Evolutionary conservation across 108 stramenopile species (phyloP), one percentile per base, ranked within the genome.

Genomic region (Hondaea fermentalgiana): DNA sequence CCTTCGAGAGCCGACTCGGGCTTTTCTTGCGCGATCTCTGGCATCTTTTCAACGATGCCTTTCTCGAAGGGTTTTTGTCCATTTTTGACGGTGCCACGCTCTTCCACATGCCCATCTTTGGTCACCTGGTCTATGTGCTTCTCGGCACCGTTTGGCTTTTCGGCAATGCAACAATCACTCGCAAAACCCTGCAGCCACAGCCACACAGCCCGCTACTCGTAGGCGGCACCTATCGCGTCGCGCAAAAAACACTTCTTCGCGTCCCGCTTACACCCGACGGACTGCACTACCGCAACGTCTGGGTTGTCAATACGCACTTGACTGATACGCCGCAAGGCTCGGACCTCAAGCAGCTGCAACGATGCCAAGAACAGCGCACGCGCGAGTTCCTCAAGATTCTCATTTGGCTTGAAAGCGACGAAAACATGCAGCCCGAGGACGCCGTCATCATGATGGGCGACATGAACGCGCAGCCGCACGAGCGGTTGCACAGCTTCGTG

Each of bases 371-470:
- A 45, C 49, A 47, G 51, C 76, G 76, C 45, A 53, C 51, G n/a
- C 45, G 76, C 45, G 76, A 83, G 51, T 83, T 83, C 28, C 45
- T 53, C 45, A 8, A 23, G 10, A 83, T 83, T 4, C 49, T 83
- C 51, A 23, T 53, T 1, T 83, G 76, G 76, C 23, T 83, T 14
- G 45, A 47, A 17, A 53, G 25, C n/a, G 76, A 83, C 51, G 51
- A 53, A 12, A 83, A 83, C 25, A 53, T 83, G 76, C n/a, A 83
- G 28, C 49, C 45, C 25, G n/a, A 47, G 3, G 76, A 83, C 51
- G 45, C 76, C 25, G 76, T 83, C n/a, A 53, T 83, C 49, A 83
- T 83, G 49, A 83, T 83, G 76, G 76, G 76, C 19, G 76, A 83
- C 51, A 21, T 83, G 19, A 83, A 83, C 51, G 51, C 49, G 3